A percentile compares a stretch with the other conserved stretches of the same genome.
These are phyloP conservation scores for Lactarius deliciosus DNA, from an alignment of 768 basidiomycete species.

Conservation along the genomic window DNA sequence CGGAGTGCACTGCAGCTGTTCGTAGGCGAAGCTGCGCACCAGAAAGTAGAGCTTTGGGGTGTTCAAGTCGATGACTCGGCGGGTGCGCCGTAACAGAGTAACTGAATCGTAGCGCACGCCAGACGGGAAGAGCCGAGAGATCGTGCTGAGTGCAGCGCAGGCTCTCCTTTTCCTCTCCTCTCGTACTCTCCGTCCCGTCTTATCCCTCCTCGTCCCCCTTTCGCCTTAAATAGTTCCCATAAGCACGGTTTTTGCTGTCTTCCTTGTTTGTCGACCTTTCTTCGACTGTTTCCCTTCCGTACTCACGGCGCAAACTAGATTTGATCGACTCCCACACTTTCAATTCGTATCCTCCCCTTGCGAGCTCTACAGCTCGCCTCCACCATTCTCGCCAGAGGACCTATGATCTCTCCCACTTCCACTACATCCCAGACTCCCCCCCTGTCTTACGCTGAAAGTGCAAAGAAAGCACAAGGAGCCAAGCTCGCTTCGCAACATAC, in stretches of 20 bases:
- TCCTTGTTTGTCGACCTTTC: background rate
- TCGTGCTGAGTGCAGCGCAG: background rate
- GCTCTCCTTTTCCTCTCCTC: slow-evolving; percentile 4
- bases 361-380: slow-evolving; percentile 21
- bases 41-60: background rate
- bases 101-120: background rate
- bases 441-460: slow-evolving; percentile 52
- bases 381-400: slow-evolving; percentile 33
- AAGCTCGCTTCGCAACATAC: slow-evolving; percentile 27
- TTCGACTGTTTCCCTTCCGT: background rate
- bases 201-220: background rate
- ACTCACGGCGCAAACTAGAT: slow-evolving; percentile 19
- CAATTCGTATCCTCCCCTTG: slow-evolving; percentile 30
- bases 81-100: too few species aligned
- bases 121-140: slow-evolving; percentile 5
- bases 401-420: slow-evolving; percentile 37
- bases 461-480: slow-evolving; percentile 41
- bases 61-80: background rate
- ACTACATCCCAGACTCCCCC: slow-evolving; percentile 38
- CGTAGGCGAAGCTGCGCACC: background rate
- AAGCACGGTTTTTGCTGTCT: background rate
- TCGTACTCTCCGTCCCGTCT: background rate
- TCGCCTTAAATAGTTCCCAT: background rate
- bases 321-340: slow-evolving; percentile 22
- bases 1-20: background rate